These are phyloP conservation scores for Spergularia marina DNA, from an alignment of 148 eudicot species.

Conservation along the genomic window DNA sequence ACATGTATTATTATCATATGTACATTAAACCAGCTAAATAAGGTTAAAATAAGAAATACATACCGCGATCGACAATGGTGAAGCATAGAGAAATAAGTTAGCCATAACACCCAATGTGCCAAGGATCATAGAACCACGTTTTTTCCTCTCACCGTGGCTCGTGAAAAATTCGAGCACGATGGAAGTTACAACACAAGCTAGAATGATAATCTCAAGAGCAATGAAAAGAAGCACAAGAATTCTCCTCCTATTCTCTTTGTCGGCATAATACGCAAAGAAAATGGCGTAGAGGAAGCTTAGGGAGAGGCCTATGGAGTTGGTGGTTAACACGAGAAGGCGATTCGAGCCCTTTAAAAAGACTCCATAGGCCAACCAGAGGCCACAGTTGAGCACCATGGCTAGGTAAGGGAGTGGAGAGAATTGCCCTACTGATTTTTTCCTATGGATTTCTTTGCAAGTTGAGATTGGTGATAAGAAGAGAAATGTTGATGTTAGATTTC, in stretches of 20 bases:
- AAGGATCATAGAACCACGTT: background rate
- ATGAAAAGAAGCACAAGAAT: conserved; percentile 8
- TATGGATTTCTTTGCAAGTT: conserved; percentile 23
- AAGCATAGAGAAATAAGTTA: conserved; percentile 18
- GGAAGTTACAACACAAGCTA: conserved; percentile 2
- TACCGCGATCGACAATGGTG: conserved; percentile 20
- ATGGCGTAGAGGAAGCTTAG: conserved; percentile 14
- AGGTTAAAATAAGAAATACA: background rate
- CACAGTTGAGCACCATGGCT: conserved; percentile 21
- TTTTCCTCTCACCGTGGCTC: background rate
- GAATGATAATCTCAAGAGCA: conserved; percentile 8
- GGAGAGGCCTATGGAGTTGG: conserved; percentile 5
- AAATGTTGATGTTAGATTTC: conserved; percentile 17
- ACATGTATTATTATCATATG: too few species aligned
- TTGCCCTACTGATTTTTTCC: conserved; percentile 14
- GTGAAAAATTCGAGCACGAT: conserved; percentile 9
- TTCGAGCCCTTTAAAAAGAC: background rate
- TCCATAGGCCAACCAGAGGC: conserved; percentile 19
- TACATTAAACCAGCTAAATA: background rate
- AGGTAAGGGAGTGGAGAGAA: conserved; percentile 15
- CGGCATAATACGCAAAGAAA: conserved; percentile 19
- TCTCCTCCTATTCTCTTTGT: conserved; percentile 4
- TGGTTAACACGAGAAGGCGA: conserved; percentile 13
- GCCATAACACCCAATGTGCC: conserved; percentile 19
- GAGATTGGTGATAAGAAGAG: conserved; percentile 19